These are phyloP conservation scores for Lasiodiplodia sp. DNA, from an alignment of 2,329 filamentous ascomycete genomes.

Conservation along the genomic window DNA sequence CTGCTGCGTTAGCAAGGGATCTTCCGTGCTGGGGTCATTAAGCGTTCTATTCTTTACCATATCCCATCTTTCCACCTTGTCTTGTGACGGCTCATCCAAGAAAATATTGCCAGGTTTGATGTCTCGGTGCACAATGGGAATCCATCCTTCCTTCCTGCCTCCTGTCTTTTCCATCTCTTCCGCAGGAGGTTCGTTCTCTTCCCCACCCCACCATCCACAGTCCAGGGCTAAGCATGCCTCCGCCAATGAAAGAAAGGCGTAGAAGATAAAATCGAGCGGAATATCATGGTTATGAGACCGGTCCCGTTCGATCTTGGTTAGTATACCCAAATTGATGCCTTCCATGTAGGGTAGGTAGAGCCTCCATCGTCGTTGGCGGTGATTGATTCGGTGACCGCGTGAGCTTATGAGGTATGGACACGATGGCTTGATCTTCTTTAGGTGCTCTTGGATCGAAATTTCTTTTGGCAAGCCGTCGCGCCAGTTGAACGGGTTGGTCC, in stretches of 20 bases:
- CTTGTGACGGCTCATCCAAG: neutral
- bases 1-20: neutral
- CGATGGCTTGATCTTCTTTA: conserved; percentile 4
- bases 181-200: neutral
- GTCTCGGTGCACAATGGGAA: conserved; percentile 17
- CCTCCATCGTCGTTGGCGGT: neutral
- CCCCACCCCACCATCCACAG: conserved; percentile 15
- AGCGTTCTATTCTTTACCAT: neutral
- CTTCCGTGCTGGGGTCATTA: neutral
- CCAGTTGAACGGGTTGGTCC: neutral
- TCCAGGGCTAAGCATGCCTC: conserved; percentile 15
- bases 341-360: neutral
- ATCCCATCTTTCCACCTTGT: neutral
- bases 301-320: neutral
- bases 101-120: neutral
- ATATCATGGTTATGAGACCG: too few species aligned
- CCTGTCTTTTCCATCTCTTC: neutral
- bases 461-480: conserved; percentile 4
- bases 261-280: neutral
- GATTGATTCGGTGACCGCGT: conserved; percentile 8
- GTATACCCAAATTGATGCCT: neutral
- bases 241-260: neutral
- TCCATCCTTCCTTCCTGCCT: conserved; percentile 3
- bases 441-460: neutral
- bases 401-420: conserved; percentile 2